phyloP scores from a whole-genome alignment of 805 yeast species.

The Ogataea nonfermentans region DNA sequence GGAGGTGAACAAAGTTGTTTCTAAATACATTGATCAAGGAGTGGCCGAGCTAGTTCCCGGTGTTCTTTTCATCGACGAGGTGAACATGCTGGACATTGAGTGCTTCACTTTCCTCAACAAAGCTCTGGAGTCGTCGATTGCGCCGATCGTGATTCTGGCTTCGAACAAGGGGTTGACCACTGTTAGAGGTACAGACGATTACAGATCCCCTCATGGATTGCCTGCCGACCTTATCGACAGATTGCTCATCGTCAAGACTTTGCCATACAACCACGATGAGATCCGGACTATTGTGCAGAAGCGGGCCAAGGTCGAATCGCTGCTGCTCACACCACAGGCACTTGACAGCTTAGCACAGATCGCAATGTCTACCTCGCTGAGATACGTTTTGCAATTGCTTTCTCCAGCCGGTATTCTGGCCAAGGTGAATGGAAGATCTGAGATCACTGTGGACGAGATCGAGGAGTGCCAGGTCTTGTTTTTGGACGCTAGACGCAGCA shows the following conservation, averaged over 20 bases:
- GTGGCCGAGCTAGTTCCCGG: slow-evolving; percentile 98
- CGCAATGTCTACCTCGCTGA: slow-evolving; percentile 83
- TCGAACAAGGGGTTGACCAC: slow-evolving; percentile 94
- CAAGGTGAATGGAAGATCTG: slow-evolving; percentile 65
- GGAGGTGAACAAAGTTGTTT: slow-evolving; percentile 94
- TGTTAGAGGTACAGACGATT: slow-evolving; percentile 87
- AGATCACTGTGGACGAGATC: slow-evolving; percentile 69
- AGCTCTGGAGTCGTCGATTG: slow-evolving; percentile 93
- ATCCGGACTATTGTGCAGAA: slow-evolving; percentile 81
- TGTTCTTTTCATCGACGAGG: slow-evolving; percentile 96
- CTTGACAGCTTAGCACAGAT: slow-evolving; percentile 84
- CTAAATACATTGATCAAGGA: slow-evolving; percentile 98
- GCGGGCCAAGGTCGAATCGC: slow-evolving; percentile 93
- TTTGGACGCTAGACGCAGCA: slow-evolving; percentile 86
- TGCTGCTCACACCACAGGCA: slow-evolving; percentile 78
- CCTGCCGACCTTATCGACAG: slow-evolving; percentile 94
- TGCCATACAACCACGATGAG: slow-evolving; percentile 75
- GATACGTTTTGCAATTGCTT: slow-evolving; percentile 90
- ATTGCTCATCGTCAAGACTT: slow-evolving; percentile 86
- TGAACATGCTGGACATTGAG: slow-evolving; percentile 96
- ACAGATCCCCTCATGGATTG: slow-evolving; percentile 92
- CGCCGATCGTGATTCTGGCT: slow-evolving; percentile 98
- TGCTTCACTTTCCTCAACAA: slow-evolving; percentile 94
- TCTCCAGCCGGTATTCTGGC: slow-evolving; percentile 89
- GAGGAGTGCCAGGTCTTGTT: slow-evolving; percentile 85